A percentile compares a stretch with the other conserved stretches of the same genome.
phyloP scores from a whole-genome alignment of 2,329 filamentous ascomycete genomes.

The Aspergillus floridensis region DNA sequence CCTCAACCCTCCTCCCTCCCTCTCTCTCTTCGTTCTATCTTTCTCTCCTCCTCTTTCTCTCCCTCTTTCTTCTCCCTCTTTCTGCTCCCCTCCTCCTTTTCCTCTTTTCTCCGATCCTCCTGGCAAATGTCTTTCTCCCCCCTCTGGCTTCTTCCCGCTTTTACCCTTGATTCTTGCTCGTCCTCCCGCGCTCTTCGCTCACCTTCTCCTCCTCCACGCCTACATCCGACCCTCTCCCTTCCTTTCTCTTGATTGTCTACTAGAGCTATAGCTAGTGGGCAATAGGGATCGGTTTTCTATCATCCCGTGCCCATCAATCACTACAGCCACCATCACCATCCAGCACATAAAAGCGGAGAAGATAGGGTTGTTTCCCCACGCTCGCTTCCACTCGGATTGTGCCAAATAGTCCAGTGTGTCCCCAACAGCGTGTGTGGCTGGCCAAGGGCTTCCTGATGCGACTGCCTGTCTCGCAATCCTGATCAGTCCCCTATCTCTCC shows the following conservation, averaged over 20 bases:
- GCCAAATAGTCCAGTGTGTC: neutral
- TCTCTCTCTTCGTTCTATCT: neutral
- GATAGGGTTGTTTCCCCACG: neutral
- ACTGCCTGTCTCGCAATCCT: neutral
- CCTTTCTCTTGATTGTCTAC: neutral
- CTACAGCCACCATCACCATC: neutral
- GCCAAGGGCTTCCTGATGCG: neutral
- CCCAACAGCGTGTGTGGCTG: neutral
- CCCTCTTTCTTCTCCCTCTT: neutral
- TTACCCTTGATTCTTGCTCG: neutral
- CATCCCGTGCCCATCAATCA: neutral
- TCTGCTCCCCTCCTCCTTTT: neutral
- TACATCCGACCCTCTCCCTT: neutral
- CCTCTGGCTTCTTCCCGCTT: neutral
- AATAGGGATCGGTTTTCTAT: neutral
- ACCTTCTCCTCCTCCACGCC: neutral
- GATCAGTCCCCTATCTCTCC: neutral
- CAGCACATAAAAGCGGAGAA: neutral
- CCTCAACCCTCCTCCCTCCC: neutral
- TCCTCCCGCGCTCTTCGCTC: neutral
- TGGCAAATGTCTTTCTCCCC: conserved; percentile 11
- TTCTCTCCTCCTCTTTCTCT: conserved; percentile 4
- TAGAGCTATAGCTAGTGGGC: neutral
- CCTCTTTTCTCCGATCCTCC: conserved; percentile 2
- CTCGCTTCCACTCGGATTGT: neutral